Evolutionary conservation across 2,329 filamentous ascomycete species (phyloP).

Genomic region (Orbilia brochopaga): DNA sequence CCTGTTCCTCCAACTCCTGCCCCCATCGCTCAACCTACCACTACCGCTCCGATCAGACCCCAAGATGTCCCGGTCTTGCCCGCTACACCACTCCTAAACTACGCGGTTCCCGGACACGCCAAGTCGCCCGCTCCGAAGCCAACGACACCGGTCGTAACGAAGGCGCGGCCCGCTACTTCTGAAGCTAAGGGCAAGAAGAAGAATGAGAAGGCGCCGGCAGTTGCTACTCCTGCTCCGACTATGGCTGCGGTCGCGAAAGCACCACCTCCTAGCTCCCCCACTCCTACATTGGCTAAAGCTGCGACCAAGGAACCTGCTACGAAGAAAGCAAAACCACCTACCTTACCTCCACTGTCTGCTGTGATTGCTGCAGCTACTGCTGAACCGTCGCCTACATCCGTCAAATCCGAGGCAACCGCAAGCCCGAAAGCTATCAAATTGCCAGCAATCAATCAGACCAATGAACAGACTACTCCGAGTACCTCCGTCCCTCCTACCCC

Average conservation of each 20-base stretch:
- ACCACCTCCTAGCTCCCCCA: constrained; percentile 11
- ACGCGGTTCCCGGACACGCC: constrained; percentile 24
- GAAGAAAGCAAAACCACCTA: constrained; percentile 46
- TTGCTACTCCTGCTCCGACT: too few species aligned
- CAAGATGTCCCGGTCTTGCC: constrained; percentile 43
- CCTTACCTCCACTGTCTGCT: constrained; percentile 38
- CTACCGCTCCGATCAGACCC: constrained; percentile 22
- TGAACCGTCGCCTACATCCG: constrained; percentile 36
- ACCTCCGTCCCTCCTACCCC: constrained; percentile 42
- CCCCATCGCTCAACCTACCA: constrained; percentile 9
- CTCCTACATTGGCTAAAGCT: constrained; percentile 12
- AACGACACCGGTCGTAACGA: constrained; percentile 24
- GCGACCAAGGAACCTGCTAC: constrained; percentile 14
- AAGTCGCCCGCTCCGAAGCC: constrained; percentile 32
- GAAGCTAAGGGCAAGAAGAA: constrained; percentile 41
- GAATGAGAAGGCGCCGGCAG: constrained; percentile 32
- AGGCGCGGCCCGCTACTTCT: constrained; percentile 23
- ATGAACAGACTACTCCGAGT: constrained; percentile 15
- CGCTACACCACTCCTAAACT: constrained; percentile 35
- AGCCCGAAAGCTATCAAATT: constrained; percentile 42
- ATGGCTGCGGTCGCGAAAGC: constrained; percentile 44
- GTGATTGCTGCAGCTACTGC: constrained; percentile 42
- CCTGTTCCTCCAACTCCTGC: constrained; percentile 26
- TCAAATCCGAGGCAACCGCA: constrained; percentile 23
- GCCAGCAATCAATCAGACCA: constrained; percentile 28